These are phyloP conservation scores for Pleodorina starrii DNA, from an alignment of 139 green algal species.

Conservation along the genomic window DNA sequence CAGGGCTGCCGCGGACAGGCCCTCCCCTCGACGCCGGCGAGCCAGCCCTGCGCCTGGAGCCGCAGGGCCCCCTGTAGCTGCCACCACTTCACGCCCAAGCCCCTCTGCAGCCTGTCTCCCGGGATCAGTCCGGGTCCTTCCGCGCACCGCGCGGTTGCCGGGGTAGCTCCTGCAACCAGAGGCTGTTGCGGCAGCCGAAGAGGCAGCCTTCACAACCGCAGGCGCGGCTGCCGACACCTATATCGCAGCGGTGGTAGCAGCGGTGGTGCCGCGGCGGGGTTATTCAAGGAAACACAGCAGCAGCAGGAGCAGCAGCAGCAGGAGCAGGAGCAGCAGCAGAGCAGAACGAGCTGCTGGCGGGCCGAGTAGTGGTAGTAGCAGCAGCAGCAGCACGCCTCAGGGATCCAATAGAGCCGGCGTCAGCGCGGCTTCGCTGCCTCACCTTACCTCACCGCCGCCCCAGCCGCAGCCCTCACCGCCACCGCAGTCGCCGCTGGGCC, in stretches of 20 bases:
- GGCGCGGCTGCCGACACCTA: no score
- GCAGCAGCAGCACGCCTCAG: neutral
- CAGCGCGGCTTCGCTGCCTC: neutral
- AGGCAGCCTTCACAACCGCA: no score
- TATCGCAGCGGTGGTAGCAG: no score
- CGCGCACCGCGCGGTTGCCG: neutral
- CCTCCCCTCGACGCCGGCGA: neutral
- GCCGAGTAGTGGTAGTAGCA: neutral
- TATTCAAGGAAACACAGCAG: no score
- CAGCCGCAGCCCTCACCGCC: neutral
- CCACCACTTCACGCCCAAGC: neutral
- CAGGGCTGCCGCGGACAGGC: neutral
- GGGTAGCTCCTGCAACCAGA: neutral
- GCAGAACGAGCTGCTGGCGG: no score
- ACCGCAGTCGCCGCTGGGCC: neutral
- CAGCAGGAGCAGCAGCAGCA: no score
- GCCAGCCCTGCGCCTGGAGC: neutral
- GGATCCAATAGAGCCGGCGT: no score
- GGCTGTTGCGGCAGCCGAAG: no score
- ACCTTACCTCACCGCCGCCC: neutral
- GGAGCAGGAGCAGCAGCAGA: no score
- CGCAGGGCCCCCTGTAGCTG: neutral
- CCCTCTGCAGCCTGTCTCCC: no score
- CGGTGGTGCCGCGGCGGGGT: no score
- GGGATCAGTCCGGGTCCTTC: neutral